These are phyloP conservation scores for Nicotiana sylvestris DNA, from an alignment of 257 asterid genomes.

Conservation along the genomic window DNA sequence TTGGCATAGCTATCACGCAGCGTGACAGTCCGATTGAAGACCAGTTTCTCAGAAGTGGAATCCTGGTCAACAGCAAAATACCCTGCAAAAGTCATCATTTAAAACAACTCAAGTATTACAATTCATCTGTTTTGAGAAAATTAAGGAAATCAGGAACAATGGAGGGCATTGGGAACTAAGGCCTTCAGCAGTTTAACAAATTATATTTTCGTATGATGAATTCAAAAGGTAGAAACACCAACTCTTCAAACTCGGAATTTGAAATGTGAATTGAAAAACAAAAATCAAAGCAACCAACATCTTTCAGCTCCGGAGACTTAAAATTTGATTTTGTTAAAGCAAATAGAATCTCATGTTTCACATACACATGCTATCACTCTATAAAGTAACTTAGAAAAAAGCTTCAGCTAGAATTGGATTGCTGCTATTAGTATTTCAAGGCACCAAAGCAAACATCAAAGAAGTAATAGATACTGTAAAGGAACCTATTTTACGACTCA, in stretches of 20 bases:
- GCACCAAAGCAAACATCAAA: neutral
- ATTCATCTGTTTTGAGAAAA: neutral
- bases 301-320: neutral
- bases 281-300: neutral
- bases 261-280: neutral
- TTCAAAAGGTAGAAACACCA: neutral
- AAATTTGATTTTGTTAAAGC: neutral
- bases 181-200: no score
- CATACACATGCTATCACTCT: neutral
- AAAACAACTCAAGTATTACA: neutral
- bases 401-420: neutral
- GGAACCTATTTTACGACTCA: neutral
- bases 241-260: neutral
- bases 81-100: conserved; percentile 31
- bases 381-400: neutral
- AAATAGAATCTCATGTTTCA: neutral
- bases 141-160: neutral
- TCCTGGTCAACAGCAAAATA: conserved; percentile 70
- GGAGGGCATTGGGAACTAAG: neutral
- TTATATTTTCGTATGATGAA: neutral
- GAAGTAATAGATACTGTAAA: neutral
- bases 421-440: neutral
- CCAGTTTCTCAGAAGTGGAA: conserved; percentile 57
- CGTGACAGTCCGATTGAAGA: conserved; percentile 72
- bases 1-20: conserved; percentile 59